These are phyloP conservation scores for Fusarium nygamai DNA, from an alignment of 2,329 filamentous ascomycete species.

Conservation along the genomic window DNA sequence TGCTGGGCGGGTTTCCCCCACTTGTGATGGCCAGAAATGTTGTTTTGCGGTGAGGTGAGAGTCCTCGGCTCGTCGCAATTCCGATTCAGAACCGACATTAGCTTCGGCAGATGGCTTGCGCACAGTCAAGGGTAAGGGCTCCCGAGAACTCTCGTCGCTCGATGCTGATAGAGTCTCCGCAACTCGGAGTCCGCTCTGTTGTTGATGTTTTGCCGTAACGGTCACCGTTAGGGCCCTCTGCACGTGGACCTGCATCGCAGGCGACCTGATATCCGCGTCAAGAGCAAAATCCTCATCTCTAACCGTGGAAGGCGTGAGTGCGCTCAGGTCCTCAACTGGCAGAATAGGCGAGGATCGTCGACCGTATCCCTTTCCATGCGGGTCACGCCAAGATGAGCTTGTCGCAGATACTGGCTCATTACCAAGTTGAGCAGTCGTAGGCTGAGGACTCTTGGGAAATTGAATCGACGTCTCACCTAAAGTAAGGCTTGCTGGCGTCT, in stretches of 20 bases:
- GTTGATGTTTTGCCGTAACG: slow-evolving; percentile 24
- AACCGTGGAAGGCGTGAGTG: slow-evolving; percentile 48
- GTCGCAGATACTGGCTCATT: slow-evolving; percentile 10
- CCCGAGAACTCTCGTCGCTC: slow-evolving; percentile 45
- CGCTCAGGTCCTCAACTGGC: slow-evolving; percentile 49
- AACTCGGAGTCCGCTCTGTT: slow-evolving; percentile 30
- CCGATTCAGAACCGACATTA: slow-evolving; percentile 14
- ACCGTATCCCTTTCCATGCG: slow-evolving; percentile 13
- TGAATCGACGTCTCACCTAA: neutral
- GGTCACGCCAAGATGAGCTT: slow-evolving; percentile 5
- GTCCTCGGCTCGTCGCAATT: slow-evolving; percentile 19
- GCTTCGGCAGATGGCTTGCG: slow-evolving; percentile 49
- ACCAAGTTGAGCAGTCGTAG: neutral
- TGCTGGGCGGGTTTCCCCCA: slow-evolving; percentile 65
- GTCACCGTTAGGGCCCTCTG: slow-evolving; percentile 53
- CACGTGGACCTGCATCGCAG: slow-evolving; percentile 56
- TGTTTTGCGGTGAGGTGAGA: slow-evolving; percentile 7
- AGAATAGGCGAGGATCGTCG: slow-evolving; percentile 63
- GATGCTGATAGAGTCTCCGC: slow-evolving; percentile 20
- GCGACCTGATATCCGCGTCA: slow-evolving; percentile 62
- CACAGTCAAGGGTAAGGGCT: slow-evolving; percentile 57
- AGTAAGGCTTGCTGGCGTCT: slow-evolving; percentile 8
- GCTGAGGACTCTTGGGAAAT: slow-evolving; percentile 10
- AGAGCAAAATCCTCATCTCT: slow-evolving; percentile 55
- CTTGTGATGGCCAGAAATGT: slow-evolving; percentile 62